Evolutionary conservation across 768 basidiomycete genomes (phyloP).

Genomic region (Termitomyces sp.): DNA sequence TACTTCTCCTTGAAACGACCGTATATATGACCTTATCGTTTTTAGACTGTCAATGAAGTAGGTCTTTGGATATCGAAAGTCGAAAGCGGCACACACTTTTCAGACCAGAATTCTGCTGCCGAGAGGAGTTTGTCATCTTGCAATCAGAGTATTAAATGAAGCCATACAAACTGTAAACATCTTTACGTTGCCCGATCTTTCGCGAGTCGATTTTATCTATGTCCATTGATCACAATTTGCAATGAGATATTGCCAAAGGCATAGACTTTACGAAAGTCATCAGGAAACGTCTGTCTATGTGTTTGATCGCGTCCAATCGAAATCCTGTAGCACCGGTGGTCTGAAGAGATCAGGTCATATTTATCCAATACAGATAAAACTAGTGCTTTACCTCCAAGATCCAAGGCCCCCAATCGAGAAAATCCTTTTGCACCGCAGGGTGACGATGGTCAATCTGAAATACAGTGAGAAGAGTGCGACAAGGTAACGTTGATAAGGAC

Average conservation of each 20-base stretch:
- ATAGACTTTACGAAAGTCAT: conserved; percentile 52
- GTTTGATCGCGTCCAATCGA: conserved; percentile 89
- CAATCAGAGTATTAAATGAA: not conserved
- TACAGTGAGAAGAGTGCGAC: not conserved
- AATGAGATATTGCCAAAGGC: not conserved
- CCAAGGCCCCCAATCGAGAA: conserved; percentile 77
- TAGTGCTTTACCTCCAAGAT: conserved; percentile 40
- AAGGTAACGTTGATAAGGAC: conserved; percentile 14
- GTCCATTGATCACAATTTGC: not conserved
- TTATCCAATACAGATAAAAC: not conserved
- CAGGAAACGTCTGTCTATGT: conserved; percentile 72
- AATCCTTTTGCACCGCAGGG: conserved; percentile 71
- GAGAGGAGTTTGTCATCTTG: not conserved
- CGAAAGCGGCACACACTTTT: conserved; percentile 39
- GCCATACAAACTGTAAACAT: conserved; percentile 56
- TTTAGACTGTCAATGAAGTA: conserved; percentile 32
- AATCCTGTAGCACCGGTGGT: conserved; percentile 71
- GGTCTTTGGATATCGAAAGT: not conserved
- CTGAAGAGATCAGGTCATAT: conserved; percentile 27
- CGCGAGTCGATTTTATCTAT: conserved; percentile 51
- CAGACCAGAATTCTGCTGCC: conserved; percentile 82
- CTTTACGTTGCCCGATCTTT: conserved; percentile 33
- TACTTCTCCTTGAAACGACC: conserved; percentile 63
- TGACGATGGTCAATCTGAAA: conserved; percentile 78
- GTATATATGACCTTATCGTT: conserved; percentile 52